phyloP scores from a whole-genome alignment of 2,329 filamentous ascomycete genomes.

The Cucurbitaria berberidis region DNA sequence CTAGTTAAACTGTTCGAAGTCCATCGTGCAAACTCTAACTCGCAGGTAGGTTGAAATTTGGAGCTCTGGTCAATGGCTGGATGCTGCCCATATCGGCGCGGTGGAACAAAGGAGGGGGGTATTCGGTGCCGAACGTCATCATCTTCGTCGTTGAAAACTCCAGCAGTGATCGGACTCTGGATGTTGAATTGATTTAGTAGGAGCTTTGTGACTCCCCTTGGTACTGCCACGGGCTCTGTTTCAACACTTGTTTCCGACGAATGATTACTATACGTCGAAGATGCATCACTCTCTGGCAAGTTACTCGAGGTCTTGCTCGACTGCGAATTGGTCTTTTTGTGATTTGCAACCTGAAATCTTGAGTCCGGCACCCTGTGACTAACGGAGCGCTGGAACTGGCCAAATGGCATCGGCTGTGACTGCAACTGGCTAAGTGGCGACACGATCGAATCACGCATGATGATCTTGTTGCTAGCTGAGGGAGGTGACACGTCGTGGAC shows the following conservation, averaged over 20 bases:
- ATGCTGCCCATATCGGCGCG: conserved; percentile 35
- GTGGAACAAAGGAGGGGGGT: conserved; percentile 23
- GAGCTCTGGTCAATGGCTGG: conserved; percentile 25
- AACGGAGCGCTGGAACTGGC: conserved; percentile 22
- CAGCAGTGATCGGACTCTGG: conserved; percentile 29
- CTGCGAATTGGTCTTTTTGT: conserved; percentile 17
- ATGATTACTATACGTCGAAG: conserved; percentile 47
- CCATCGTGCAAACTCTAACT: conserved; percentile 18
- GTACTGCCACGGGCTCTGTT: conserved; percentile 27
- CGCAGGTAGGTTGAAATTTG: conserved; percentile 38
- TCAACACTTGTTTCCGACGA: conserved; percentile 51
- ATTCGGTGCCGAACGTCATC: conserved; percentile 19
- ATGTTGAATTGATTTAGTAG: conserved; percentile 22
- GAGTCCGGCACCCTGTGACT: conserved; percentile 7
- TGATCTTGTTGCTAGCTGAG: conserved; percentile 27
- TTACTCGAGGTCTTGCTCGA: conserved; percentile 46
- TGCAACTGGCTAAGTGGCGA: conserved; percentile 36
- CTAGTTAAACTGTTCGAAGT: conserved; percentile 13
- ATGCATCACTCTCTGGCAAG: conserved; percentile 44
- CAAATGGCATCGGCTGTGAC: conserved; percentile 18
- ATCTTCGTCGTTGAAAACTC: conserved; percentile 26
- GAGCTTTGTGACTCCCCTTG: conserved; percentile 19
- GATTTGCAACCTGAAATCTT: conserved; percentile 11
- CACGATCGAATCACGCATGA: conserved; percentile 37
- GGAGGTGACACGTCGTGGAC: conserved; percentile 42